These are phyloP conservation scores for Fusarium papillatum DNA, from an alignment of 2,329 filamentous ascomycete genomes.

Conservation along the genomic window DNA sequence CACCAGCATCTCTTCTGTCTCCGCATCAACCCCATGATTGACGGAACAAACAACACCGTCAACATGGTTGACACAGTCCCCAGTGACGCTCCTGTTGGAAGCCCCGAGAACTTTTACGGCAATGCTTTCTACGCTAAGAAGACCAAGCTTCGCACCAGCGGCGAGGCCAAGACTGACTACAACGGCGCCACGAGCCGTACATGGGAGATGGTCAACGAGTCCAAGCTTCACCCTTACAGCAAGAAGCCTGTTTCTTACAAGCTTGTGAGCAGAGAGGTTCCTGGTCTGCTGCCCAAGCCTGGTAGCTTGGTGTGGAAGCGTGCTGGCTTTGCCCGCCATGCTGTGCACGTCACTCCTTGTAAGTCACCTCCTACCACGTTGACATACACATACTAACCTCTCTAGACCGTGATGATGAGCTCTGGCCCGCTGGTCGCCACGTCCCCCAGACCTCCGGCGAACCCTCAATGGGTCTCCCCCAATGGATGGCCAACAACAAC, in stretches of 20 bases:
- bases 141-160: slow-evolving; percentile 81
- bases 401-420: slow-evolving; percentile 81
- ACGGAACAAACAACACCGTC: slow-evolving; percentile 87
- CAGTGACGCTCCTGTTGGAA: slow-evolving; percentile 82
- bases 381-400: background rate
- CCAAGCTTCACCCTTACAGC: slow-evolving; percentile 87
- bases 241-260: slow-evolving; percentile 91
- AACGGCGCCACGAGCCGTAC: slow-evolving; percentile 83
- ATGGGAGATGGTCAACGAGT: slow-evolving; percentile 92
- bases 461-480: slow-evolving; percentile 78
- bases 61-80: slow-evolving; percentile 84
- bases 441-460: slow-evolving; percentile 90
- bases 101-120: slow-evolving; percentile 86
- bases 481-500: slow-evolving; percentile 81
- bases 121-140: slow-evolving; percentile 92
- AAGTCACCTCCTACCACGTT: slow-evolving; percentile 50
- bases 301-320: slow-evolving; percentile 90
- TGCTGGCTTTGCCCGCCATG: slow-evolving; percentile 88
- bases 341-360: slow-evolving; percentile 92
- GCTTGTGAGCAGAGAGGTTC: slow-evolving; percentile 88
- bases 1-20: slow-evolving; percentile 97
- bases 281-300: slow-evolving; percentile 82
- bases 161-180: slow-evolving; percentile 82
- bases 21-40: slow-evolving; percentile 88
- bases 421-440: slow-evolving; percentile 89